These are phyloP conservation scores for Corchorus capsularis DNA, from an alignment of 345 rosid species.

Conservation along the genomic window DNA sequence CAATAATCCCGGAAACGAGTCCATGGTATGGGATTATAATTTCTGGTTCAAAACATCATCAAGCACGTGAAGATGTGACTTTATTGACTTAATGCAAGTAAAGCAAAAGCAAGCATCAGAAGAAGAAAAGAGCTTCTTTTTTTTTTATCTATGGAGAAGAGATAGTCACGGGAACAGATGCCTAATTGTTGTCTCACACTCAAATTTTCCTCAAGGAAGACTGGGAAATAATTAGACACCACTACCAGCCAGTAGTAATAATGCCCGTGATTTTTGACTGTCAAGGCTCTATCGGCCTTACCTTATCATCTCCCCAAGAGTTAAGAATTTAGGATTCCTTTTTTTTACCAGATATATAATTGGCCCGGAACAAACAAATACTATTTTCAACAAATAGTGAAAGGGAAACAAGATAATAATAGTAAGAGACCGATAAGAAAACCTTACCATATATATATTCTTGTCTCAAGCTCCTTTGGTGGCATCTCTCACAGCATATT, in stretches of 20 bases:
- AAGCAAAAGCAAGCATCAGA: constrained; percentile 10
- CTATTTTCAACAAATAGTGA: background rate
- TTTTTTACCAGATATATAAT: background rate
- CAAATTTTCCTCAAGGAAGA: background rate
- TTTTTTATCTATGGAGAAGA: background rate
- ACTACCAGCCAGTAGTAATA: background rate
- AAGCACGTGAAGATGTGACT: constrained; percentile 26
- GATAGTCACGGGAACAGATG: constrained; percentile 23
- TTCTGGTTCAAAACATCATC: constrained; percentile 18
- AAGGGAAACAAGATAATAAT: background rate
- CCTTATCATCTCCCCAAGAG: background rate
- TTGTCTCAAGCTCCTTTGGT: background rate
- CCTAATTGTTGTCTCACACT: background rate
- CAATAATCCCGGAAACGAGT: too few species aligned
- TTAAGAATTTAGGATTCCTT: background rate
- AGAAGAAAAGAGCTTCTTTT: constrained; percentile 3
- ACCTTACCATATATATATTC: background rate
- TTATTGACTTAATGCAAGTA: constrained; percentile 22
- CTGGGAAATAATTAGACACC: background rate
- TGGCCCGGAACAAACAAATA: background rate
- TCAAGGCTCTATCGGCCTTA: background rate
- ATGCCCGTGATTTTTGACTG: constrained; percentile 18
- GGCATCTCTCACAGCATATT: background rate
- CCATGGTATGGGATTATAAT: too few species aligned
- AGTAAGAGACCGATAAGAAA: background rate